Base-by-base conservation (phyloP, 192 early-diverging fungal species). In the Phycomyces nitens region DNA sequence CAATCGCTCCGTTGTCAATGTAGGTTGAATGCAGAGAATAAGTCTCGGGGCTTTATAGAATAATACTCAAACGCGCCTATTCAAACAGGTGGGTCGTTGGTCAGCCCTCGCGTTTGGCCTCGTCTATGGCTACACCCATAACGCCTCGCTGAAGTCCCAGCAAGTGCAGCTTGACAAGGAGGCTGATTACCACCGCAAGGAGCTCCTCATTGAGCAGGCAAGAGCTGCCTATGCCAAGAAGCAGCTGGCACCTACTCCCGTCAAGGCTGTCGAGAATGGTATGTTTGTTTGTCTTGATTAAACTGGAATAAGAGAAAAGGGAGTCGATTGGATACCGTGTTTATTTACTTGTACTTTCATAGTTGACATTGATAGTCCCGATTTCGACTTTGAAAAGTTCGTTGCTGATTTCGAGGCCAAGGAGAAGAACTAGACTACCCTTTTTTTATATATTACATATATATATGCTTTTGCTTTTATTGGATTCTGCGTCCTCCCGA, bases 141-240 rank as follows among this genome's bases (percentile, higher is more conserved):
- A 85, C 63, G 73, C 72, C 62, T 62, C 70, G 50, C 69, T 85
- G 65, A 57, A 78, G 10, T 65, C 80, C 49, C 49, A 73, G 58
- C 76, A 70, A 62, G 65, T 77, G 42, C 56, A 82, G 72, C 65
- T 77, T 21, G 65, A 71, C 44, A 69, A 72, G 66, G 20, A 80
- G 47, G 61, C 70, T 49, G 81, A 80, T 65, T 79, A 75, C 66
- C 72, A 78, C 44, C 75, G 74, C 60, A 74, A 80, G 60, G 83
- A 92, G 65, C 65, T 68, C 27, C 70, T 94, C 53, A 84, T 92
- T 66, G 85, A 87, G 21, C 82, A 90, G 74, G 92, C 86, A 41
- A 86, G 87, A 60, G 68, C 75, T 23, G 91, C 91, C 65, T 94
- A 91, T 64, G 88, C 85, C 23, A 86, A 84, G 65, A 87, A 91